Evolutionary conservation across 805 yeast genomes (phyloP), one percentile per base, ranked within the genome.

Genomic region (Danielia oregonensis): DNA sequence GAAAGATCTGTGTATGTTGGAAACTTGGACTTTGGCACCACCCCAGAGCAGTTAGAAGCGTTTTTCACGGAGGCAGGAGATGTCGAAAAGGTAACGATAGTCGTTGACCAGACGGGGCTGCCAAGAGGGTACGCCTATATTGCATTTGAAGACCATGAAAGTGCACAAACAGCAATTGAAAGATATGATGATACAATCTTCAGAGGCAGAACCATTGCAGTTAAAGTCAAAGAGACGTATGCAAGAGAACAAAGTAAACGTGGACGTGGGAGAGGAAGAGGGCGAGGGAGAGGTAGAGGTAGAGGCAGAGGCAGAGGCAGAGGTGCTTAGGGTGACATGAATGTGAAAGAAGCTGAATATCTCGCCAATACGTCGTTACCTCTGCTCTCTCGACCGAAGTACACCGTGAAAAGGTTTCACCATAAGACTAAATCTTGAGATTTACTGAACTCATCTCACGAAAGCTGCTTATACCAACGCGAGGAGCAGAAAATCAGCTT

Each of bases 121-220:
- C 72, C 77, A 6, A 72, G 69, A 42, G 86, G 85, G 2, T 77
- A 74, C 49, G 86, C 85, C 1, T 81, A 78, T 44, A 63, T 81
- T 21, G 79, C 82, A 44, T 81, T 78, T 49, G 70, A 67, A 10
- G 47, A 52, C 6, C 39, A 43, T 4, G 70, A 60, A 5, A 57
- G 71, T 11, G 79, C 73, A 5, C 46, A 53, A 5, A 55, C 55
- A 18, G 85, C 87, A 1, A 53, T 79, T 29, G 51, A 48, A 8
- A 58, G 49, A 17, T 46, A 72, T 23, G 59, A 70, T 37, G 75
- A 69, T 6, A 40, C 64, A 6, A 55, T 50, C 22, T 61, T 80
- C 36, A 62, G 68, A 27, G 76, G 70, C 1, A 63, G 79, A 37
- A 65, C 56, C 16, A 60, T 80, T 22, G 60, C 60, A 27, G 77